Base-by-base conservation (phyloP, 305 asterid species). In the Solanum hybrid region DNA sequence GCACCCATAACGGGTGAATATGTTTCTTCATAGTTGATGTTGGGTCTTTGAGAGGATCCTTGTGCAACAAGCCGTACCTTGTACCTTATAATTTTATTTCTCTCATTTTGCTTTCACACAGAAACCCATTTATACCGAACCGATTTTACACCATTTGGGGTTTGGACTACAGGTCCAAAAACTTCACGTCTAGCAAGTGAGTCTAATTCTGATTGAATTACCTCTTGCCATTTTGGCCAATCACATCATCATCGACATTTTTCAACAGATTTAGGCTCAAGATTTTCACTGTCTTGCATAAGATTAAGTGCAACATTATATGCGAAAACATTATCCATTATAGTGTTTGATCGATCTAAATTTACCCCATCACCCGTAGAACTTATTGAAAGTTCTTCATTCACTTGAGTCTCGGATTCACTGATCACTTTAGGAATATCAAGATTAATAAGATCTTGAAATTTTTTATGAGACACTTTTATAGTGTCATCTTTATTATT, bases 361-460 rank as follows among this genome's bases (percentile, higher is more conserved):
- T 57, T 57, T 57, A 57, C 20, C 69, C 10, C 69, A 57, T 57
- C 24, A 57, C 24, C 5, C 0, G 2, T 18, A 57, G 24, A 57
- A 57, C 24, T 18, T 57, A 57, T 57, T 57, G 11, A 57, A 57
- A 57, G 69, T 7, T 57, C 69, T 57, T 57, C 24, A 57, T 57
- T 57, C 24, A 57, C 11, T 57, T 6, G 69, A 57, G 10, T 57
- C 2, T 57, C 24, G 0, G 0, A 3, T 57, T 57, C 0, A 57
- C 11, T 57, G 2, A 57, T 57, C 11, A 18, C 11, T 57, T 57
- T 0, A 57, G 4, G 10, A 57, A 18, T 18, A 57, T 18, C 2
- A 18, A 1, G 69, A 57, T 57, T 18, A 3, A 3, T 57, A 57
- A 18, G 69, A 57, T 57, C 11, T 57, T 57, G 69, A 18, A 57